These are phyloP conservation scores for Heracleum sosnowskyi DNA, from an alignment of 129 eudicot species.

Conservation along the genomic window DNA sequence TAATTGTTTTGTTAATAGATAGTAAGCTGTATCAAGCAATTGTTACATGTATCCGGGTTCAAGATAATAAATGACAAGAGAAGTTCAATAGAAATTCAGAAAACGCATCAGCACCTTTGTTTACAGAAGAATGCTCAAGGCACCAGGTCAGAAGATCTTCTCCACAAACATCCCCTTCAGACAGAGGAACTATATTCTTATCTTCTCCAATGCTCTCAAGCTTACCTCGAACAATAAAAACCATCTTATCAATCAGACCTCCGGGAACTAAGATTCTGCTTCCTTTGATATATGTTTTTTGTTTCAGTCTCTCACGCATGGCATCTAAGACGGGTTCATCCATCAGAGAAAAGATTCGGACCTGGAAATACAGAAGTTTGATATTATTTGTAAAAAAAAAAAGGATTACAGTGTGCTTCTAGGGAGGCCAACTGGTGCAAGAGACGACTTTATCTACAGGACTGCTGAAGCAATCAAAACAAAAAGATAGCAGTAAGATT, in stretches of 20 bases:
- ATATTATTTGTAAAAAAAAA: neutral
- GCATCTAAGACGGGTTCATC: conserved; percentile 73
- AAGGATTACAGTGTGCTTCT: neutral
- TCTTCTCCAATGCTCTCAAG: conserved; percentile 66
- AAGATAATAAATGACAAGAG: neutral
- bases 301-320: conserved; percentile 62
- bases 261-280: conserved; percentile 49
- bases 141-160: conserved; percentile 91
- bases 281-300: conserved; percentile 60
- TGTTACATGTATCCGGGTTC: neutral
- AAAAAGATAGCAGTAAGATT: neutral
- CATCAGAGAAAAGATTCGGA: conserved; percentile 47
- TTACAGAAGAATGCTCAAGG: conserved; percentile 61
- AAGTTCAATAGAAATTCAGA: neutral
- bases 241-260: conserved; percentile 58
- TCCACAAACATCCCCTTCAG: conserved; percentile 76
- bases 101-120: conserved; percentile 33
- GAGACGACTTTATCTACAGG: neutral
- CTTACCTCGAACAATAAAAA: conserved; percentile 70
- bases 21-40: neutral
- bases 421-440: neutral
- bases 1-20: neutral
- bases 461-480: neutral
- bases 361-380: conserved; percentile 32
- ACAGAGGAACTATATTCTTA: conserved; percentile 26